phyloP scores from a whole-genome alignment of 1,284 basidiomycete genomes.

The Ceratobasidium sp. region DNA sequence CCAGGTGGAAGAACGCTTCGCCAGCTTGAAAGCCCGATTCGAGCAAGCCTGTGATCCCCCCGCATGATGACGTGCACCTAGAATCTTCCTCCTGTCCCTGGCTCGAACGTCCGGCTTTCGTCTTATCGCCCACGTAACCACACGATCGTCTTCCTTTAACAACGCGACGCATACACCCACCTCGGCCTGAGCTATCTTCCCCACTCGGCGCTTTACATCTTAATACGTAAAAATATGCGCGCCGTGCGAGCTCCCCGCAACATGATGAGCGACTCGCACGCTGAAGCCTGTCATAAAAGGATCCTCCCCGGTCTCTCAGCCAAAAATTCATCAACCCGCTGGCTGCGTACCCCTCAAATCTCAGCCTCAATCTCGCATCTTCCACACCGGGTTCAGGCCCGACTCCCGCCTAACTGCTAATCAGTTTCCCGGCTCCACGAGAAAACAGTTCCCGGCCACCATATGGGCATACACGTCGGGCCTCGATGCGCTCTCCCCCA shows the following conservation, averaged over 20 bases:
- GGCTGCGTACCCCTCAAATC: constrained; percentile 2
- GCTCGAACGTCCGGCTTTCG: neutral
- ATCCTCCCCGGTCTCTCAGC: neutral
- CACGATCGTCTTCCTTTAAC: neutral
- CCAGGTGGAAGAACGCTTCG: neutral
- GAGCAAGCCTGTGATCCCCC: constrained; percentile 16
- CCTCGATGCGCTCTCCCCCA: constrained; percentile 5
- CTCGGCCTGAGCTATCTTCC: constrained; percentile 1
- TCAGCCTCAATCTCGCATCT: constrained; percentile 13
- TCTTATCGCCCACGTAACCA: neutral
- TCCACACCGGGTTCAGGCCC: constrained; percentile 5
- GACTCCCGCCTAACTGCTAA: neutral
- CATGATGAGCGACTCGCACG: neutral
- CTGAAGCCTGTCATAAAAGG: neutral
- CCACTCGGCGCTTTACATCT: constrained; percentile 16
- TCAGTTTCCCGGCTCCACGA: neutral
- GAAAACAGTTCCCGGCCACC: neutral
- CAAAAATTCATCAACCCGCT: neutral
- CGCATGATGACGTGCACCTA: neutral
- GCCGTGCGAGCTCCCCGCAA: constrained; percentile 14
- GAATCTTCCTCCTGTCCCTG: constrained; percentile 16
- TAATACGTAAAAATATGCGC: neutral
- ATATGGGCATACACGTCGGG: constrained; percentile 14
- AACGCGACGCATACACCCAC: constrained; percentile 6
- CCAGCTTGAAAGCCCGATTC: constrained; percentile 13